Conservation (phyloP, 73 alveolate species). For the Tetrahymena borealis region DNA sequence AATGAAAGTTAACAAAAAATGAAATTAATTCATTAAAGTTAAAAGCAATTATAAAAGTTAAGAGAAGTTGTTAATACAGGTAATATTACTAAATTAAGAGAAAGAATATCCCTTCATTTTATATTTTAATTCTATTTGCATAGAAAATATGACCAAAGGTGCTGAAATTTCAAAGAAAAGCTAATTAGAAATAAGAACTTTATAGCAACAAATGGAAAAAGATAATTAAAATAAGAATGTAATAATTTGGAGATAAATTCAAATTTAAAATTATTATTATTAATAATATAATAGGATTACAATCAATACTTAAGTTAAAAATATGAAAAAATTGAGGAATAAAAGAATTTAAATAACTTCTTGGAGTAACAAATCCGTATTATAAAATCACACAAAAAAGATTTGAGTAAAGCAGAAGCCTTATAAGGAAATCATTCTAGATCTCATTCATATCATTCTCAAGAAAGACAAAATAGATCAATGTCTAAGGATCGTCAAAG, state of each 20-base stretch:
- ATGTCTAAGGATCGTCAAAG: background rate
- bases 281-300: background rate
- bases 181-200: background rate
- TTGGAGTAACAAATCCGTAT: background rate
- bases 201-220: background rate
- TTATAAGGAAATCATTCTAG: background rate
- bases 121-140: background rate
- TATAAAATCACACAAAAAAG: background rate
- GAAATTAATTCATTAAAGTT: background rate
- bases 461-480: background rate
- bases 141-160: background rate
- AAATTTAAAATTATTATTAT: background rate
- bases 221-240: background rate
- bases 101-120: background rate
- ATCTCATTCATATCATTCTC: background rate
- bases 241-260: background rate
- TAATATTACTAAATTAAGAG: background rate
- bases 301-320: background rate
- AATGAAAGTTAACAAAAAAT: background rate
- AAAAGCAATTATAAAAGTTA: background rate
- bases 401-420: background rate
- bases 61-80: background rate
- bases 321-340: background rate
- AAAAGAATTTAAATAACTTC: background rate
- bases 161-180: background rate